These are phyloP conservation scores for Alternaria solani DNA, from an alignment of 2,329 filamentous ascomycete genomes.

Conservation along the genomic window DNA sequence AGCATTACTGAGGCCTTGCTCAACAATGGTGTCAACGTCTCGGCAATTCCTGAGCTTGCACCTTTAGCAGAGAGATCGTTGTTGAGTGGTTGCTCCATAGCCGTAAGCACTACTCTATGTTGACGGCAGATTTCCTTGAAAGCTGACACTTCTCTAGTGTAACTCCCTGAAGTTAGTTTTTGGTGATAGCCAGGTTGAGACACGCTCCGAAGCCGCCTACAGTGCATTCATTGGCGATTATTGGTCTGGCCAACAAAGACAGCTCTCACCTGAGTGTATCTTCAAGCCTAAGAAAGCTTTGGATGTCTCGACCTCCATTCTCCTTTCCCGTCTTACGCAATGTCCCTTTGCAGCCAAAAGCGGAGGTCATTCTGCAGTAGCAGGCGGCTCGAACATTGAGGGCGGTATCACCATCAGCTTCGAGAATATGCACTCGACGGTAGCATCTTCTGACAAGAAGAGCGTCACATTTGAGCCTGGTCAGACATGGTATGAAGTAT, in stretches of 20 bases:
- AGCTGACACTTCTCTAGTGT: slow-evolving; percentile 26
- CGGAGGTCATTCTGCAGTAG: slow-evolving; percentile 54
- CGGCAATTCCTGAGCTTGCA: slow-evolving; percentile 20
- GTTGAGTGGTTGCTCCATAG: slow-evolving; percentile 20
- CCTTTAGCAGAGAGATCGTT: not conserved
- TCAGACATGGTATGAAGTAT: slow-evolving; percentile 49
- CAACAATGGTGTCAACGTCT: slow-evolving; percentile 27
- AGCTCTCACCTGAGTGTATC: slow-evolving; percentile 24
- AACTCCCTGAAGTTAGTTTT: slow-evolving; percentile 28
- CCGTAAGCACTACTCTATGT: slow-evolving; percentile 20
- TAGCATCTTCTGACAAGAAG: slow-evolving; percentile 33
- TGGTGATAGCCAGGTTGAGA: slow-evolving; percentile 20
- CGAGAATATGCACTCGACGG: slow-evolving; percentile 40
- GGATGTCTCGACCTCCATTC: slow-evolving; percentile 24
- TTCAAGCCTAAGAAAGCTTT: slow-evolving; percentile 24
- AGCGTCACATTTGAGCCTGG: slow-evolving; percentile 44
- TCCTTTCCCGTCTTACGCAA: slow-evolving; percentile 26
- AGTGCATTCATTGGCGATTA: slow-evolving; percentile 22
- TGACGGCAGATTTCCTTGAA: no score
- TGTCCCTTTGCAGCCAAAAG: slow-evolving; percentile 55
- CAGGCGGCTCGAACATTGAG: slow-evolving; percentile 53
- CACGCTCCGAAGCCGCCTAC: slow-evolving; percentile 25
- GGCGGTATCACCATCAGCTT: slow-evolving; percentile 57
- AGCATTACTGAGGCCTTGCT: slow-evolving; percentile 32
- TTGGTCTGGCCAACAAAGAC: slow-evolving; percentile 27